Percentiles rank a stretch among this genome's conserved stretches.
Evolutionary conservation across 2,329 filamentous ascomycete species (phyloP).

Genomic region (Gaeumannomyces sp.): DNA sequence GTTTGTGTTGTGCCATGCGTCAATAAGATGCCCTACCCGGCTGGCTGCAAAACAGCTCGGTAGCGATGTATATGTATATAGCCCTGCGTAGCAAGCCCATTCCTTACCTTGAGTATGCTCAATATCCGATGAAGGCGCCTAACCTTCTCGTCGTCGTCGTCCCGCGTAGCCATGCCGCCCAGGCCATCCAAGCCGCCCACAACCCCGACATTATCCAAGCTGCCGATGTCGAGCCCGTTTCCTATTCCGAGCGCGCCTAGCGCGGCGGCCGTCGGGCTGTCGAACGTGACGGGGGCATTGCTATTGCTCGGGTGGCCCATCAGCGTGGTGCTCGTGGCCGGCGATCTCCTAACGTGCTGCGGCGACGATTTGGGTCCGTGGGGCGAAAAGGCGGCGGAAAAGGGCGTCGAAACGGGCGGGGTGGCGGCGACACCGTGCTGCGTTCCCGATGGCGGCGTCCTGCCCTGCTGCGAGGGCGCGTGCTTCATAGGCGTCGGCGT

Average conservation of each 20-base stretch:
- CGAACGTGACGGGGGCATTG: conserved; percentile 48
- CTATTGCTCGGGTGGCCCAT: conserved; percentile 36
- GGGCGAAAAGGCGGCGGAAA: conserved; percentile 58
- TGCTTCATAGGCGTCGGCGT: conserved; percentile 47
- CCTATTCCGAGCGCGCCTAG: conserved; percentile 50
- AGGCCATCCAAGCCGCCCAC: conserved; percentile 40
- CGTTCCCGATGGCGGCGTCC: conserved; percentile 42
- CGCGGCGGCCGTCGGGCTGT: conserved; percentile 58
- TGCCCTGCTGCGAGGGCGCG: conserved; percentile 43
- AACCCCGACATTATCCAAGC: conserved; percentile 40
- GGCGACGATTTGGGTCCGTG: conserved; percentile 53
- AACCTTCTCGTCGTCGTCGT: conserved; percentile 45
- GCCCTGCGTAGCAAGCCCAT: not conserved
- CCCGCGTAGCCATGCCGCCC: conserved; percentile 30
- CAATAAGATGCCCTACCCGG: conserved; percentile 22
- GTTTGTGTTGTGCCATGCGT: conserved; percentile 11
- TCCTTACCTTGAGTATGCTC: conserved; percentile 41
- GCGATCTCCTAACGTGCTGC: conserved; percentile 59
- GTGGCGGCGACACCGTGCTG: conserved; percentile 46
- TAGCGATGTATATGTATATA: not conserved
- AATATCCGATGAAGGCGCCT: conserved; percentile 49
- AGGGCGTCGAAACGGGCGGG: conserved; percentile 61
- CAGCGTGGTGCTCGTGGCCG: conserved; percentile 44
- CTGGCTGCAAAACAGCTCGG: conserved; percentile 10
- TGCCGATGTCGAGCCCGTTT: conserved; percentile 41